A percentile compares a stretch with the other conserved stretches of the same genome.
Evolutionary conservation across 169 alveolate species (phyloP).

Genomic region (Plasmodium vivax): DNA sequence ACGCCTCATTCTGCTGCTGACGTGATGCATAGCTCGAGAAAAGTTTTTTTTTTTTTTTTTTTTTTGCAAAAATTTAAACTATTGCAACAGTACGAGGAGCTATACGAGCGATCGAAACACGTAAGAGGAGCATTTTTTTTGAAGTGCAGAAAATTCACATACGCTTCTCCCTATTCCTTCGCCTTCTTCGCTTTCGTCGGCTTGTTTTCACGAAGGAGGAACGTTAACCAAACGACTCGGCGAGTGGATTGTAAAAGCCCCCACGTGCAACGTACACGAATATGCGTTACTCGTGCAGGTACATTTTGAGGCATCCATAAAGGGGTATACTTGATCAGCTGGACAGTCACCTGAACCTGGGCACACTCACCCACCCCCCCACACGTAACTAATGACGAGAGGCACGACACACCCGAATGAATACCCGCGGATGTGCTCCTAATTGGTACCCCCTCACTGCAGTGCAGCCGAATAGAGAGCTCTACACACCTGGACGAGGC

Average conservation of each 20-base stretch:
- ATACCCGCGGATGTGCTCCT: neutral
- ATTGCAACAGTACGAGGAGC: neutral
- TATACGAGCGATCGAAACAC: neutral
- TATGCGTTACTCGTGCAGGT: no score
- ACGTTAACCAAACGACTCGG: neutral
- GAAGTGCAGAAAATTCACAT: neutral
- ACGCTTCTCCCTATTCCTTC: neutral
- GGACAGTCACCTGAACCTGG: neutral
- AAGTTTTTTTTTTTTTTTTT: no score
- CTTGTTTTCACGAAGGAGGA: neutral
- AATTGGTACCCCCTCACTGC: neutral
- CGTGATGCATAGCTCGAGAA: neutral
- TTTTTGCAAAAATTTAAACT: neutral
- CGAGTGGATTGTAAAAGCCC: neutral
- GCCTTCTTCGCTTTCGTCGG: neutral
- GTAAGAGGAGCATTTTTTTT: neutral
- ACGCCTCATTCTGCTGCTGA: neutral
- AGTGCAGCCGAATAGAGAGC: neutral
- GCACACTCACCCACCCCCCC: neutral
- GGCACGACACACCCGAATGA: neutral
- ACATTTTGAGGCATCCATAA: neutral
- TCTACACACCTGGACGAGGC: neutral
- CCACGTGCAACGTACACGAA: neutral
- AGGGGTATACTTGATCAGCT: neutral
- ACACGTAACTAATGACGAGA: neutral